A percentile compares a stretch with the other conserved stretches of the same genome.
These are phyloP conservation scores for Amanita phalloides DNA, from an alignment of 768 basidiomycete species.

Conservation along the genomic window DNA sequence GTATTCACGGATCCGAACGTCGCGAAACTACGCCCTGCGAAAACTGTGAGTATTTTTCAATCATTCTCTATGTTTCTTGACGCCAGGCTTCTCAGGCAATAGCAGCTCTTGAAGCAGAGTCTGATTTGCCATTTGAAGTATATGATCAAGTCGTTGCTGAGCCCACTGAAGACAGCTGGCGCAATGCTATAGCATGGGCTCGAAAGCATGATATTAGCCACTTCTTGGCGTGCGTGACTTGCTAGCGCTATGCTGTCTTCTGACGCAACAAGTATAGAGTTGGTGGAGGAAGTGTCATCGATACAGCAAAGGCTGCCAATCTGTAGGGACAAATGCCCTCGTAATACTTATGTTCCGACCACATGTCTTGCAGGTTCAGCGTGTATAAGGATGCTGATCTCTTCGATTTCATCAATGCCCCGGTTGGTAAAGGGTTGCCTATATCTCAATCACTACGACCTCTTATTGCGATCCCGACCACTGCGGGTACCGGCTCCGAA, in stretches of 20 bases:
- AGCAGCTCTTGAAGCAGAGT: conserved; percentile 68
- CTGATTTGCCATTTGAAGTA: conserved; percentile 69
- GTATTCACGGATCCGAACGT: conserved; percentile 91
- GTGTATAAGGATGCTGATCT: conserved; percentile 89
- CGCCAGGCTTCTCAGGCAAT: conserved; percentile 39
- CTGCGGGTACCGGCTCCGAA: conserved; percentile 85
- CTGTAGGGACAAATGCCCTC: conserved; percentile 32
- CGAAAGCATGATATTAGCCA: conserved; percentile 84
- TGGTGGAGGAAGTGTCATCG: conserved; percentile 92
- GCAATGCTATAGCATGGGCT: conserved; percentile 82
- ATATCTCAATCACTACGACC: conserved; percentile 67
- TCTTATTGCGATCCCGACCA: conserved; percentile 71
- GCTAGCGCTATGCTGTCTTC: not conserved
- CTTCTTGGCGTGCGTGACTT: conserved; percentile 61
- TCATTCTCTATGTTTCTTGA: not conserved
- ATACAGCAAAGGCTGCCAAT: conserved; percentile 94
- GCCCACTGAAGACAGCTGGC: conserved; percentile 87
- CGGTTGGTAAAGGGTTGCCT: conserved; percentile 85
- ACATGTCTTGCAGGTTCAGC: conserved; percentile 46
- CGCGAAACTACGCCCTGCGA: conserved; percentile 72
- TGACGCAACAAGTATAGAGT: conserved; percentile 36
- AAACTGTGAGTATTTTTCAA: conserved; percentile 37
- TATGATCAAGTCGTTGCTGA: conserved; percentile 79
- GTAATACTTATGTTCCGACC: not conserved
- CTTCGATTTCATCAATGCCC: conserved; percentile 96